phyloP scores from a whole-genome alignment of 2,329 filamentous ascomycete genomes.

The Sporothrix mexicana region DNA sequence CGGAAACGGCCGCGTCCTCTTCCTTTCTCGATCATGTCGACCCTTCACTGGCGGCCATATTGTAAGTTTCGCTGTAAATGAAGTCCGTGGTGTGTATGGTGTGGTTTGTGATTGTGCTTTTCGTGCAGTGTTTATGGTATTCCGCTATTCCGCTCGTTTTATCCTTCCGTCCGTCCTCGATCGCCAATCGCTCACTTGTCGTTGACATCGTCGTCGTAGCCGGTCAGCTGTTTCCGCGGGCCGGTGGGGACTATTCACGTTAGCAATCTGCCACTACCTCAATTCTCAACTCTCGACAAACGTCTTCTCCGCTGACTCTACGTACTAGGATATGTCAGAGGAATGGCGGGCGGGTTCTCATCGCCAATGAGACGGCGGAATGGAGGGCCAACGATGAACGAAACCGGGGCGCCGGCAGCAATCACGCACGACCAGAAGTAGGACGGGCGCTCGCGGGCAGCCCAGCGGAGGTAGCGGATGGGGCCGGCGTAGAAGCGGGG shows the following conservation, averaged over 20 bases:
- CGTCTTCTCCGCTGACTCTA: slow-evolving; percentile 37
- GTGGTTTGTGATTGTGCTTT: background rate
- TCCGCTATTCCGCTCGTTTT: slow-evolving; percentile 2
- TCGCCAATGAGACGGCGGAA: slow-evolving; percentile 77
- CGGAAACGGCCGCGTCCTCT: slow-evolving; percentile 14
- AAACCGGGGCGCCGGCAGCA: slow-evolving; percentile 73
- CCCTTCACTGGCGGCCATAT: slow-evolving; percentile 8
- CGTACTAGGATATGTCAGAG: slow-evolving; percentile 92
- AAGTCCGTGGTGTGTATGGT: background rate
- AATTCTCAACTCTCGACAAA: too few species aligned
- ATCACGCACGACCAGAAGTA: slow-evolving; percentile 87
- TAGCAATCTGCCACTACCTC: background rate
- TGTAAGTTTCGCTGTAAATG: slow-evolving; percentile 19
- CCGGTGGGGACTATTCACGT: slow-evolving; percentile 44
- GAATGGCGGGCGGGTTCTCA: slow-evolving; percentile 71
- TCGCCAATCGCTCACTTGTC: slow-evolving; percentile 31
- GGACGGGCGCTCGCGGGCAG: slow-evolving; percentile 83
- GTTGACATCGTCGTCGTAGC: slow-evolving; percentile 62
- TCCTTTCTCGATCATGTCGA: background rate
- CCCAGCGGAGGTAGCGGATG: slow-evolving; percentile 85
- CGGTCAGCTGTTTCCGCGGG: slow-evolving; percentile 64
- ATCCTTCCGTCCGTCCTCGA: too few species aligned
- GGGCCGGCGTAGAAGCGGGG: slow-evolving; percentile 86
- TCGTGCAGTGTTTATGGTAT: background rate
- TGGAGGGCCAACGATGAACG: slow-evolving; percentile 74